Percentiles rank a stretch among this genome's conserved stretches.
phyloP scores from a whole-genome alignment of 2,329 filamentous ascomycete genomes.

The Cladophialophora carrionii region DNA sequence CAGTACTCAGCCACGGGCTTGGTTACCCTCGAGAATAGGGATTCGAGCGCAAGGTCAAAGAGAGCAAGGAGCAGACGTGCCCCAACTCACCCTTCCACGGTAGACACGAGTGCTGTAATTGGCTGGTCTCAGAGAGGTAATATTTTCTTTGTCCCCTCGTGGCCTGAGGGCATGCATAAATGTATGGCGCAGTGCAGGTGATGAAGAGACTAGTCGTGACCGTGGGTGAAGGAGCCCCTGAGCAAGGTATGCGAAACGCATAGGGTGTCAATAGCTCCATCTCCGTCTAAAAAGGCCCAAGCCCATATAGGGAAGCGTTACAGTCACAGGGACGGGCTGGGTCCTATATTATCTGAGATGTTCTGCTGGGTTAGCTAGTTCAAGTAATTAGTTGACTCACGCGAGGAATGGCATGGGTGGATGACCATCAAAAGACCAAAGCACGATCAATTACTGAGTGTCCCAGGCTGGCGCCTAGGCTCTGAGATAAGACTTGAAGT shows the following conservation, averaged over 20 bases:
- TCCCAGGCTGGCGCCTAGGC: neutral
- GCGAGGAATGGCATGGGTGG: neutral
- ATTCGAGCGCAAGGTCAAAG: neutral
- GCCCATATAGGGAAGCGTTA: neutral
- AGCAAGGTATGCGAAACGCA: neutral
- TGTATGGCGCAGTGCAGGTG: conserved; percentile 1
- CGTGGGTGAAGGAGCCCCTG: neutral
- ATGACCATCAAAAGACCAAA: neutral
- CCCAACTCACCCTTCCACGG: neutral
- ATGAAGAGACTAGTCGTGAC: neutral
- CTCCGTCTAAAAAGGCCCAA: neutral
- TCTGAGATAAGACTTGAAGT: neutral
- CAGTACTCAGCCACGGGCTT: neutral
- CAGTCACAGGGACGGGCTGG: neutral
- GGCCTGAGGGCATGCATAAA: neutral
- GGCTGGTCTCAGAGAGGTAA: neutral
- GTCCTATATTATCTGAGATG: neutral
- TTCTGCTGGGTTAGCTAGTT: neutral
- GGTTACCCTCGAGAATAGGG: neutral
- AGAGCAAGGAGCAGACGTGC: neutral
- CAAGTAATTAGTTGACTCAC: neutral
- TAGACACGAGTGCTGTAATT: neutral
- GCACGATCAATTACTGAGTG: neutral
- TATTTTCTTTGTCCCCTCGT: neutral
- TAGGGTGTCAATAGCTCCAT: neutral